Conservation (phyloP, 352 stramenopile species). For the Halophytophthora batemanensis region DNA sequence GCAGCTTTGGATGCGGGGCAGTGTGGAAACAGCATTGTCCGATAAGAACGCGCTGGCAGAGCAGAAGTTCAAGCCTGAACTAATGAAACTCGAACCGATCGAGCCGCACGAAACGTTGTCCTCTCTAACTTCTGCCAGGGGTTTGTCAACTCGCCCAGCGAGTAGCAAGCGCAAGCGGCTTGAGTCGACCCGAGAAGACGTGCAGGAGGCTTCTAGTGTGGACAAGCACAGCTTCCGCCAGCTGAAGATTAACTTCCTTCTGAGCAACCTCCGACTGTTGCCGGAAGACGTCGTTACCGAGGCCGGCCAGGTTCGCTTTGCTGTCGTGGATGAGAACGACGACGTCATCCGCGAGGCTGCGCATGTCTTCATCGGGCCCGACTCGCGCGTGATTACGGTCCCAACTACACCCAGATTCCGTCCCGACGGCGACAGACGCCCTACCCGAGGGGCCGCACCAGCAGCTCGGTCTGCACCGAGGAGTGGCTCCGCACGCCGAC, state of each 20-base stretch:
- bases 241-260: slow-evolving; percentile 31
- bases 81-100: neutral
- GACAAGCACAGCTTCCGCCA: slow-evolving; percentile 33
- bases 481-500: too few relatives aligned
- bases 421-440: too few relatives aligned
- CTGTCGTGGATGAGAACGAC: slow-evolving; percentile 23
- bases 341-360: slow-evolving; percentile 28
- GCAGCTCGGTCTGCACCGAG: neutral
- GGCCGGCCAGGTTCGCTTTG: slow-evolving; percentile 32
- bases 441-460: neutral
- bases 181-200: slow-evolving; percentile 16
- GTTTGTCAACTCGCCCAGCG: neutral
- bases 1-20: slow-evolving; percentile 79
- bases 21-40: slow-evolving; percentile 65
- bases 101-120: too few relatives aligned
- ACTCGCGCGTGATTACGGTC: slow-evolving; percentile 14
- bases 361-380: slow-evolving; percentile 18
- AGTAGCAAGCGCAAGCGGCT: slow-evolving; percentile 7
- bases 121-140: neutral
- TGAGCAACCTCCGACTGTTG: slow-evolving; percentile 36
- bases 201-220: slow-evolving; percentile 14
- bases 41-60: slow-evolving; percentile 25
- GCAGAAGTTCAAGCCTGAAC: too few relatives aligned
- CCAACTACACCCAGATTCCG: slow-evolving; percentile 3
- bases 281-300: slow-evolving; percentile 21